A percentile compares a stretch with the other conserved stretches of the same genome.
Conservation (phyloP, 1,139 yeast genomes). For the Yarrowia galli region DNA sequence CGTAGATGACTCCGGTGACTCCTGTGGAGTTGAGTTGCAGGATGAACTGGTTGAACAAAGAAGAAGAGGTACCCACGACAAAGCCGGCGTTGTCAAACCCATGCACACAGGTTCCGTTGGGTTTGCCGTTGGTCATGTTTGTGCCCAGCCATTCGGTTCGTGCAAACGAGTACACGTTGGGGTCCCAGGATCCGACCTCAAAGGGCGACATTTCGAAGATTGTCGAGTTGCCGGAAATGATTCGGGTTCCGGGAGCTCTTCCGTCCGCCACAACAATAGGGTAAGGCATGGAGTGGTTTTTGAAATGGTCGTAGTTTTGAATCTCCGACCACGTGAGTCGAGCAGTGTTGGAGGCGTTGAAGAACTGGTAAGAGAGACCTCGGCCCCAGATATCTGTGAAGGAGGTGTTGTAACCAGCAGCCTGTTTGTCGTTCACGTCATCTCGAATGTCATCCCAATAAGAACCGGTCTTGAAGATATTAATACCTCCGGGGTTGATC, state of each 20-base stretch:
- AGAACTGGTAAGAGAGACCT: constrained; percentile 79
- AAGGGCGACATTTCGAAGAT: constrained; percentile 83
- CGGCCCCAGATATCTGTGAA: constrained; percentile 96
- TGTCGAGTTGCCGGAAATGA: constrained; percentile 62
- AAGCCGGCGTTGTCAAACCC: constrained; percentile 84
- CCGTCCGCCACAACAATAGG: constrained; percentile 88
- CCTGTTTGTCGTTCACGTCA: constrained; percentile 64
- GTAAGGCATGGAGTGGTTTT: constrained; percentile 78
- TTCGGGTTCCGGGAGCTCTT: constrained; percentile 68
- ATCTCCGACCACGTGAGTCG: constrained; percentile 72
- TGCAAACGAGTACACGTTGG: constrained; percentile 73
- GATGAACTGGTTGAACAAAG: constrained; percentile 75
- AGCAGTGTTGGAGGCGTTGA: constrained; percentile 64
- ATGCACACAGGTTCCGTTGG: constrained; percentile 56
- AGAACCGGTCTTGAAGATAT: constrained; percentile 66
- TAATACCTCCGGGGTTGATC: constrained; percentile 72
- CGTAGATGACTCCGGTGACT: constrained; percentile 58
- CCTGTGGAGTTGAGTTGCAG: constrained; percentile 65
- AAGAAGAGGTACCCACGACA: constrained; percentile 77
- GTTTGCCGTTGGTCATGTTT: constrained; percentile 61
- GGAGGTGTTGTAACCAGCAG: constrained; percentile 80
- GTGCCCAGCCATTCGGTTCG: constrained; percentile 79
- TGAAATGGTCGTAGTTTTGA: constrained; percentile 62
- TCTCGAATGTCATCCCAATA: constrained; percentile 64
- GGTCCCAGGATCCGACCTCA: constrained; percentile 90